Base-by-base conservation (phyloP, 108 stramenopile genomes). In the Stephanodiscus minutulus region DNA sequence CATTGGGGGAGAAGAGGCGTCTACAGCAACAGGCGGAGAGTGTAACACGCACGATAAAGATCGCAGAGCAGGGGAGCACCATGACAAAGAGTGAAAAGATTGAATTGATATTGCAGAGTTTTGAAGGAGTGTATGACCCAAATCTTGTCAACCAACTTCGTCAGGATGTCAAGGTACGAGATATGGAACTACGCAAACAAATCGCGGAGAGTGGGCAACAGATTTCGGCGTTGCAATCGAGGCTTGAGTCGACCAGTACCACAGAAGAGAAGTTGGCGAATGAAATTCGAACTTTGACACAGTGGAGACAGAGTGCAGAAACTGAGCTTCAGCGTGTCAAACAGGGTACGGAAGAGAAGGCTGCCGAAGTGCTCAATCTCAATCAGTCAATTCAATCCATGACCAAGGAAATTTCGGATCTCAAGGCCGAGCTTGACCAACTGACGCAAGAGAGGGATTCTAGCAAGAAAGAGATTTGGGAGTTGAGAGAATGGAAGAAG, bases 401-500 rank as follows among this genome's bases (percentile, higher is more conserved):
- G 52, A 67, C 35, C 28, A 61, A 54, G 49, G 70, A 78, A 20
- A 55, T 65, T 25, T 50, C 44, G 60, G 58, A 72, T 20, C 35
- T 78, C 17, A 36, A 66, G 60, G 50, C 58, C 17, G 43, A 70
- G 48, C 59, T 78, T 17, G 70, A 78, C 17, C 53, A 46, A n/a
- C 47, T 66, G 29, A 54, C 44, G 5, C 49, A 49, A 61, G 77
- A 72, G 21, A 53, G 69, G 64, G 69, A 65, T 36, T 47, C 21
- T 18, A 72, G 66, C 41, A 47, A 35, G 35, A 70, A 43, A 31
- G 70, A 71, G 52, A 66, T 78, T 25, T 63, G 35, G 56, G 56
- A 72, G 54, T 60, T 72, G 54, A 66, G 59, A 48, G 60, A 78
- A 28, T 71, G 70, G 70, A 78, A 72, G 60, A 57, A 64, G 33